These are phyloP conservation scores for Beauveria caledonica DNA, from an alignment of 2,329 filamentous ascomycete species.

Conservation along the genomic window DNA sequence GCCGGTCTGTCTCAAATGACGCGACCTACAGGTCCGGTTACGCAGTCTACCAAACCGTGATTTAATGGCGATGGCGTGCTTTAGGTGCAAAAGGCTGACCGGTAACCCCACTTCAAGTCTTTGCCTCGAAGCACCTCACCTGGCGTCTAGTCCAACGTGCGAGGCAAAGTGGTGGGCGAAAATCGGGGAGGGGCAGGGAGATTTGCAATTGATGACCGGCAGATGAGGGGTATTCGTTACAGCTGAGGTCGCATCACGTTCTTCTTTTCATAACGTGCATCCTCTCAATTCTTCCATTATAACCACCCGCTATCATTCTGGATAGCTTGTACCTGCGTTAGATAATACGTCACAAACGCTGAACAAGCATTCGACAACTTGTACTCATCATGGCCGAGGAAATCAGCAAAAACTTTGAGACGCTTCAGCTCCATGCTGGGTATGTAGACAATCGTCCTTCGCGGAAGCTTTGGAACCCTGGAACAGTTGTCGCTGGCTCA, in stretches of 20 bases:
- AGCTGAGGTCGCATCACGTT: not conserved
- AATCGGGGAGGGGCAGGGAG: conserved; percentile 8
- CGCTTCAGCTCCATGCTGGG: conserved; percentile 79
- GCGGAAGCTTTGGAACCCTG: not conserved
- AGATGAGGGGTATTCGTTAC: conserved; percentile 6
- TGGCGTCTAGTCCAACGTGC: not conserved
- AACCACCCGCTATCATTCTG: not conserved
- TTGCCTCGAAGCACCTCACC: not conserved
- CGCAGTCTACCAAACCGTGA: not conserved
- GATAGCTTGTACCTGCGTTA: not conserved
- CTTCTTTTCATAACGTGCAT: not conserved
- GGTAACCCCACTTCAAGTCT: not conserved
- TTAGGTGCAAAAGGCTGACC: not conserved
- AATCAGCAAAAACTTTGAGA: conserved; percentile 63
- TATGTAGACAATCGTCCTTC: conserved; percentile 30
- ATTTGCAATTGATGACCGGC: not conserved
- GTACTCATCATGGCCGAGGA: conserved; percentile 20
- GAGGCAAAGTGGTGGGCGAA: not conserved
- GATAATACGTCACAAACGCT: not conserved
- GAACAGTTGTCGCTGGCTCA: not conserved
- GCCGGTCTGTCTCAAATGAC: not conserved
- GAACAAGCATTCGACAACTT: not conserved
- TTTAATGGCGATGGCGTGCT: conserved; percentile 13
- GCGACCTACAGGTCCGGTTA: not conserved
- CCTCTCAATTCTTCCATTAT: not conserved